Conservation (phyloP, 1,139 yeast species). For the Yamadazyma taylorii region DNA sequence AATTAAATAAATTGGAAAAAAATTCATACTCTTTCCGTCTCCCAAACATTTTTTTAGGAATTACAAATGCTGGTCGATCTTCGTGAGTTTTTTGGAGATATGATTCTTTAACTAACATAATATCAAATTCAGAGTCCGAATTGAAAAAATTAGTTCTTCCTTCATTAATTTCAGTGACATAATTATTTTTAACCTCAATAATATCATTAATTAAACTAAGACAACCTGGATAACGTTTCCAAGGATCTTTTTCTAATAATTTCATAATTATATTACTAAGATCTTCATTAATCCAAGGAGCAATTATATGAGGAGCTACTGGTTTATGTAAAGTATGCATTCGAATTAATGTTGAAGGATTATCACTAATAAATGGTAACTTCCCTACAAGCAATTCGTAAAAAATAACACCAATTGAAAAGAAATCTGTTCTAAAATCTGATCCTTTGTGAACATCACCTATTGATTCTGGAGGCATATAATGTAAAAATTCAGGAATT, state of each 20-base stretch:
- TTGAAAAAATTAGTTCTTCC: conserved; percentile 1
- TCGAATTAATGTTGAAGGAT: conserved; percentile 39
- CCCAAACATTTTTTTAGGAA: conserved; percentile 38
- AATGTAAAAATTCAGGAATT: conserved; percentile 44
- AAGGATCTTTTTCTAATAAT: conserved; percentile 44
- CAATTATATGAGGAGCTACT: conserved; percentile 34
- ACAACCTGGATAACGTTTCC: conserved; percentile 41
- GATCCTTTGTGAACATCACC: conserved; percentile 42
- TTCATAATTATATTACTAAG: conserved; percentile 45
- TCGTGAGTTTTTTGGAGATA: conserved; percentile 4
- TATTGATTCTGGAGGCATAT: conserved; percentile 53
- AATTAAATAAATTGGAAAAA: conserved; percentile 19
- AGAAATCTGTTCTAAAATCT: conserved; percentile 52
- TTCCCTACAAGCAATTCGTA: conserved; percentile 50
- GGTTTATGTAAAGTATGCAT: conserved; percentile 47
- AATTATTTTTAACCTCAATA: conserved; percentile 20
- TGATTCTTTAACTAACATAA: conserved; percentile 3
- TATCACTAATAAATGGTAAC: conserved; percentile 46
- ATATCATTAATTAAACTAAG: conserved; percentile 42
- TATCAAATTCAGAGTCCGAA: background rate
- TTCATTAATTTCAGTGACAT: conserved; percentile 18
- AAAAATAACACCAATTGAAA: conserved; percentile 50
- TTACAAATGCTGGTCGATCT: conserved; percentile 8
- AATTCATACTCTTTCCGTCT: conserved; percentile 30
- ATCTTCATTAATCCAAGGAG: conserved; percentile 34